Percentiles rank a stretch among this genome's conserved stretches.
Conservation (phyloP, 345 rosid species). For the Moringa oleifera region DNA sequence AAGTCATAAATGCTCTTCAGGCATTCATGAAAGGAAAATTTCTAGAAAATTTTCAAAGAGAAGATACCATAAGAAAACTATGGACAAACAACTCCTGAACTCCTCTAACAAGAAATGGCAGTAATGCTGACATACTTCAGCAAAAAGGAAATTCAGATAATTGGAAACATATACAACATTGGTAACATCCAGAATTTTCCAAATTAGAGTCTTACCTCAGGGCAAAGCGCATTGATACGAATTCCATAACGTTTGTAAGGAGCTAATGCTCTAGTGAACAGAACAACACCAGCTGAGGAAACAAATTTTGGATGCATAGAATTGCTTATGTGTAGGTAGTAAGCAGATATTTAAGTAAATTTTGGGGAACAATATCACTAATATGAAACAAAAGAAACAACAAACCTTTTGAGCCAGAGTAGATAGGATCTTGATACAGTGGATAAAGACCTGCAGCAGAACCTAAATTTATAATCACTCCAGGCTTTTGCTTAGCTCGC, state of each 20-base stretch:
- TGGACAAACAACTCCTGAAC: too few species aligned
- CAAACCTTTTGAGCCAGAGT: constrained; percentile 75
- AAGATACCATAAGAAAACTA: neutral
- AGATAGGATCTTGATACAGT: constrained; percentile 54
- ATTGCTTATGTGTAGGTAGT: neutral
- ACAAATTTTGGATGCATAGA: constrained; percentile 6
- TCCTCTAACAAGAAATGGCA: too few species aligned
- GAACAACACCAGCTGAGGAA: constrained; percentile 63
- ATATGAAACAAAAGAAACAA: constrained; percentile 10
- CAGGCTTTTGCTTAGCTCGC: constrained; percentile 70
- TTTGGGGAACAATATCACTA: neutral
- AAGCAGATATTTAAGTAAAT: neutral
- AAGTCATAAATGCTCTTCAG: neutral
- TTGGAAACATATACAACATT: neutral
- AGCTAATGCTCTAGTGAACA: constrained; percentile 82
- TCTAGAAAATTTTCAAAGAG: too few species aligned
- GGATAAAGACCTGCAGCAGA: constrained; percentile 93
- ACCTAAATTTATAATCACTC: constrained; percentile 86
- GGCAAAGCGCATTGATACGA: constrained; percentile 92
- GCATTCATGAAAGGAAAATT: neutral
- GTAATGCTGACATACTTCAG: too few species aligned
- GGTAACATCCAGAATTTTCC: constrained; percentile 7
- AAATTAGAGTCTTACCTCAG: constrained; percentile 60
- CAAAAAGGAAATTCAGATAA: neutral
- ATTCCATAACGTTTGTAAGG: constrained; percentile 58